Evolutionary conservation across 2,329 filamentous ascomycete species (phyloP), one percentile per base, ranked within the genome.

Genomic region (Colletotrichum musae): DNA sequence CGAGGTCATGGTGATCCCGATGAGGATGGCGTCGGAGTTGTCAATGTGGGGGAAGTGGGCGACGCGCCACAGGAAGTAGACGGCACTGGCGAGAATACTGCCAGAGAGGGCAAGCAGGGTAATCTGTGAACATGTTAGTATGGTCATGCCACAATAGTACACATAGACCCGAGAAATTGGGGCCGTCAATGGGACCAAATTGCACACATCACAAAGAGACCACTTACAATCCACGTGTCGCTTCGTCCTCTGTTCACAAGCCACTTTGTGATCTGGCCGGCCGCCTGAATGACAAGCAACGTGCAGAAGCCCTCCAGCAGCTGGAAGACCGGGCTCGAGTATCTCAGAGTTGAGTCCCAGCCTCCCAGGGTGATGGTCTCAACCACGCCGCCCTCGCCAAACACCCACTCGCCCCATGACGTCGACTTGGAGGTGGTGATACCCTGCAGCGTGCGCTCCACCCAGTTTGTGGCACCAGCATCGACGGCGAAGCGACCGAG

Each of bases 11-110:
- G 94, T 93, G 53, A 95, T 93, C 51, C 96, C 96, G 72, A 98
- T 98, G 50, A 98, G 86, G 18, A 94, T 93, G 28, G 96, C 95
- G 79, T 98, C 96, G 41, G 97, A 88, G 77, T 97, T 97, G 82
- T 92, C 92, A 75, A 98, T 94, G 74, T 95, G 93, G 2, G 96
- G 95, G 81, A 99, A 98, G 72, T 93, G 93, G 16, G 95, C 93
- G 62, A 98, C 94, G 68, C 96, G 89, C 94, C 95, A 98, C 59
- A 99, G 89, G 82, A 98, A 98, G 83, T 98, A 98, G 72, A 97
- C 89, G 5, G 95, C 94, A 81, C 93, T 97, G 28, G 94, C 96
- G 75, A 98, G 97, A 75, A 97, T 91, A 70, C 94, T 96, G 48
- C 94, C 94, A 1, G 95, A 97, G 66, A 96, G 85, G 68, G 97